Conservation (phyloP, 192 early-diverging fungal species). For the Chytriomyces confervae region DNA sequence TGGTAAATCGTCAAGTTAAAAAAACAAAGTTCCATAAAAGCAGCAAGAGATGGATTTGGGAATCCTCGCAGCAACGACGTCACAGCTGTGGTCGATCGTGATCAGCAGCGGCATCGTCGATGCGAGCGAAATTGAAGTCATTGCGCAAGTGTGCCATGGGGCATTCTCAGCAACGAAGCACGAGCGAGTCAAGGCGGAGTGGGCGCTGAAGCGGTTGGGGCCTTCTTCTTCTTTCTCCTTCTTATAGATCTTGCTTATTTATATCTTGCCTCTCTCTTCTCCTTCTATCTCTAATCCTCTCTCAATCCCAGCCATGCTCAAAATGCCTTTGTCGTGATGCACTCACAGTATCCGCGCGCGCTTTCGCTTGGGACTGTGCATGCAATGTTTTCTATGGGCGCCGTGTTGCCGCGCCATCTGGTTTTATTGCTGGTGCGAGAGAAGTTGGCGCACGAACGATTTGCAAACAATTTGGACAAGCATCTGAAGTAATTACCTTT, state of each 20-base stretch:
- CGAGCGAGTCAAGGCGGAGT: background rate
- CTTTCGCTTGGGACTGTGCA: background rate
- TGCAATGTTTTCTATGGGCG: slow-evolving; percentile 7
- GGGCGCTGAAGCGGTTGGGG: background rate
- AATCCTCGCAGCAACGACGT: too few relatives aligned
- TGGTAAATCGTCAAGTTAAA: too few relatives aligned
- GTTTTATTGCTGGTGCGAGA: slow-evolving; percentile 26
- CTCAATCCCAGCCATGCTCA: background rate
- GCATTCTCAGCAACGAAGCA: background rate
- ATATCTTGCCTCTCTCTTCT: background rate
- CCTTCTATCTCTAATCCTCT: background rate
- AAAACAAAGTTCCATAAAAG: too few relatives aligned
- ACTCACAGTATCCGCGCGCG: background rate
- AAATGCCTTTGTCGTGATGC: slow-evolving; percentile 8
- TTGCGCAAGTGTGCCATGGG: slow-evolving; percentile 12
- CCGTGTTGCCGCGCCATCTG: slow-evolving; percentile 17
- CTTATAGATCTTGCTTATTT: background rate
- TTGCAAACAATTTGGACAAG: background rate
- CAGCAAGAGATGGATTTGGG: too few relatives aligned
- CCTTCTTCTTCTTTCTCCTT: background rate
- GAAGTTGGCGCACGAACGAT: background rate
- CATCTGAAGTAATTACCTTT: background rate
- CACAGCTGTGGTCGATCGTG: background rate
- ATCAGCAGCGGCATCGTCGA: background rate
- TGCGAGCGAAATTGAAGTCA: background rate